phyloP scores from a whole-genome alignment of 2,329 filamentous ascomycete species.

The Xenosphaeropsis pyriputrescens region DNA sequence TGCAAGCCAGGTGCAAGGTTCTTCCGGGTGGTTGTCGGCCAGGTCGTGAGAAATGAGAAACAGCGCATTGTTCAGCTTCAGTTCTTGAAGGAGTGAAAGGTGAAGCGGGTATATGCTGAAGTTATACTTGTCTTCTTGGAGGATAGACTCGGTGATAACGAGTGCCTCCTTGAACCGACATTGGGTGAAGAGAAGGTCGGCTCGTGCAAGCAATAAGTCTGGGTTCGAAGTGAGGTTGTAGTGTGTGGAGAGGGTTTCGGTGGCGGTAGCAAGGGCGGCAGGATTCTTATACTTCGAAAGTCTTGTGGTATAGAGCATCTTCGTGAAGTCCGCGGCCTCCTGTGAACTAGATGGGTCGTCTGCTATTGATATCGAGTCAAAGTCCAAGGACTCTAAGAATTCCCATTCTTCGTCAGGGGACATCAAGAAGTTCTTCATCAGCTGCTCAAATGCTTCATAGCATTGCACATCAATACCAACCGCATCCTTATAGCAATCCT shows the following conservation, averaged over 20 bases:
- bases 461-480: constrained; percentile 95
- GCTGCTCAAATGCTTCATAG: constrained; percentile 94
- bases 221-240: constrained; percentile 79
- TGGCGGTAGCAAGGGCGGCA: constrained; percentile 65
- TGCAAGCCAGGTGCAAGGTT: constrained; percentile 85
- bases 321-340: constrained; percentile 85
- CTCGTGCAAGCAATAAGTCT: constrained; percentile 78
- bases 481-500: constrained; percentile 96
- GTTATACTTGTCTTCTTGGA: constrained; percentile 77
- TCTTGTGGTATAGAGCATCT: constrained; percentile 90
- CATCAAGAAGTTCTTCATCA: constrained; percentile 94
- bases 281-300: constrained; percentile 92
- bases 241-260: constrained; percentile 83
- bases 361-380: constrained; percentile 61
- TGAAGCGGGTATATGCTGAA: constrained; percentile 83
- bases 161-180: constrained; percentile 86
- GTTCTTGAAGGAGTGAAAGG: constrained; percentile 79
- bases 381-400: constrained; percentile 65
- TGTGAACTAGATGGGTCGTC: constrained; percentile 56
- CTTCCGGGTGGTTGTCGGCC: constrained; percentile 79
- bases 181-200: constrained; percentile 86
- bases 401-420: constrained; percentile 57
- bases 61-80: constrained; percentile 71
- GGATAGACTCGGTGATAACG: constrained; percentile 66
- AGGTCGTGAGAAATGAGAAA: constrained; percentile 89